Evolutionary conservation across 768 basidiomycete species (phyloP), one percentile per base, ranked within the genome.

Genomic region (Collybiopsis confluens): DNA sequence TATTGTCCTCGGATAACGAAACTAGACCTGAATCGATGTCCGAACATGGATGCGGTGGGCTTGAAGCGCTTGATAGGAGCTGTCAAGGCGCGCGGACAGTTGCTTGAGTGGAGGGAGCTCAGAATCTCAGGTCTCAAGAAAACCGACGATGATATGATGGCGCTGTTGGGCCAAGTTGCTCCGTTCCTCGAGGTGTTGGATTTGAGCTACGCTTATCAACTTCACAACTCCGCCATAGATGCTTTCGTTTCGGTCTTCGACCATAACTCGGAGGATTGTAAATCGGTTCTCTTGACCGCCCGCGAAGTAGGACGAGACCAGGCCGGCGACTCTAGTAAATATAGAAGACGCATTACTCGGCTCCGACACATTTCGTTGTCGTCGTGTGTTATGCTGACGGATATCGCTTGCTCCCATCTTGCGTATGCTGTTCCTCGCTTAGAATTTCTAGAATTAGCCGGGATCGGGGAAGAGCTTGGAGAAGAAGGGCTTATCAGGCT

Each of bases 101-200:
- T 67, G 58, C 70, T 89, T 45, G 70, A 64, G 24, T 64, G 95
- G 54, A 83, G 75, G 64, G 80, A 82, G 42, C 74, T 96, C 27
- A 73, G 82, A 21, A 57, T 93, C 24, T 86, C 81, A 6, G 90
- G 88, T 1, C 64, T 97, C 54, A 81, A 76, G 62, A 71, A 80
- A 50, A 67, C 85, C 47, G 70, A 76, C 15, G 86, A 88, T 61
- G 70, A 73, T 10, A 77, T 78, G 60, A 79, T 95, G 79, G 65
- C 73, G n/a, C 68, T 71, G 9, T 71, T 94, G 33, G 92, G 87
- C 5, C 79, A 72, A 58, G 85, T 80, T 2, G 78, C 88, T 0
- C 88, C 89, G 18, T 71, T 74, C 60, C 77, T 95, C 20, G 88
- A 92, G 65, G 80, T 90, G 16, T 72, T 95, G 20, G 92, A 95